These are phyloP conservation scores for Oryza punctata DNA, from an alignment of 176 grass and related monocot genomes.

Conservation along the genomic window DNA sequence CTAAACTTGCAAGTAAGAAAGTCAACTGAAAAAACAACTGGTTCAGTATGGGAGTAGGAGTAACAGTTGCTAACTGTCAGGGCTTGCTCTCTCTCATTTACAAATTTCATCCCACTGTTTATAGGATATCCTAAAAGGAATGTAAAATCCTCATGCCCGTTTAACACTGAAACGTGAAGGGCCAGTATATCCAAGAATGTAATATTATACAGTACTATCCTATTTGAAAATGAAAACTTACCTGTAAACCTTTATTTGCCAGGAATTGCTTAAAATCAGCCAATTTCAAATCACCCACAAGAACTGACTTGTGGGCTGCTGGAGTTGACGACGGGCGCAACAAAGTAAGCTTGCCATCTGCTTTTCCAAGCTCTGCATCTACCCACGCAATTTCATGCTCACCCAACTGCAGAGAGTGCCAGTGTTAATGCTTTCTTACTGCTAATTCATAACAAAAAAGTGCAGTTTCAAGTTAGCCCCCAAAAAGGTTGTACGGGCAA, in stretches of 20 bases:
- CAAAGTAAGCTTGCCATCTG: conserved; percentile 69
- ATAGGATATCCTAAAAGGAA: neutral
- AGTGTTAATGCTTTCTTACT: conserved; percentile 28
- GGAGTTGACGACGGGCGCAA: conserved; percentile 58
- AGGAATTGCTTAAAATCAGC: conserved; percentile 96
- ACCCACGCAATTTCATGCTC: conserved; percentile 92
- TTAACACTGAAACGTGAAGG: neutral
- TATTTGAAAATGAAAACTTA: conserved; percentile 1
- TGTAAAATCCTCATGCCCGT: neutral
- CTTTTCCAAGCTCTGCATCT: conserved; percentile 74
- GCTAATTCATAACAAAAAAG: neutral
- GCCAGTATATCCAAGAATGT: neutral
- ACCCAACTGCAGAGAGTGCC: conserved; percentile 56
- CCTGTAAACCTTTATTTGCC: conserved; percentile 80
- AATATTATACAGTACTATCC: neutral
- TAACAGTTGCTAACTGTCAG: neutral
- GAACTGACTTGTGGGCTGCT: conserved; percentile 79
- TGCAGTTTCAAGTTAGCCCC: neutral
- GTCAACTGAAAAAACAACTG: too few relatives aligned
- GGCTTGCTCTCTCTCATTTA: neutral
- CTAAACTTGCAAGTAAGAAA: too few relatives aligned
- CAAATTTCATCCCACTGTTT: neutral
- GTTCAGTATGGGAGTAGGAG: neutral
- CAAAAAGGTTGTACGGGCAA: neutral
- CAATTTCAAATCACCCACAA: conserved; percentile 84